Percentiles rank a stretch among this genome's conserved stretches.
Conservation (phyloP, 495 filamentous ascomycete genomes). For the Hypoxylon trugodes region DNA sequence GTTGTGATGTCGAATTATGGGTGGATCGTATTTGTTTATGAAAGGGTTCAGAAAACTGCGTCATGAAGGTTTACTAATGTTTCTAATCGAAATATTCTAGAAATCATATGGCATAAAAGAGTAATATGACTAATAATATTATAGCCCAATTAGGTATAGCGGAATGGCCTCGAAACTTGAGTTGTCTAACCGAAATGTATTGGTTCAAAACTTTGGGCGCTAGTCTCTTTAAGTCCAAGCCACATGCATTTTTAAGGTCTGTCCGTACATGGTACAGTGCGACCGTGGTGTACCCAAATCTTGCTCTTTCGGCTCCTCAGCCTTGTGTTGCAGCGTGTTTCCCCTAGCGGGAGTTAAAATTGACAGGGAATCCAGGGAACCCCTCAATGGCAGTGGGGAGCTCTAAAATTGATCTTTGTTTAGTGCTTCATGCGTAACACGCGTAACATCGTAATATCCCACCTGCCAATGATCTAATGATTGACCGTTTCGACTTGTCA, state of each 20-base stretch:
- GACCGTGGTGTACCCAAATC: slow-evolving; percentile 1
- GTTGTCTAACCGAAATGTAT: not conserved
- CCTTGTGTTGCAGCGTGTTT: slow-evolving; percentile 21
- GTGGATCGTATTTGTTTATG: not conserved
- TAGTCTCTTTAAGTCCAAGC: slow-evolving; percentile 2
- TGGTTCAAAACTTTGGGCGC: not conserved
- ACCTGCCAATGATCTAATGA: slow-evolving; percentile 14
- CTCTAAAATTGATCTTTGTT: slow-evolving; percentile 33
- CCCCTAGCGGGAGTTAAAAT: slow-evolving; percentile 20
- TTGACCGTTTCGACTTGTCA: slow-evolving; percentile 10
- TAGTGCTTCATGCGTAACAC: slow-evolving; percentile 36
- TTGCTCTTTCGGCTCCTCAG: slow-evolving; percentile 12
- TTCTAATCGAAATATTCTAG: slow-evolving; percentile 26
- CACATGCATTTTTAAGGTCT: no score
- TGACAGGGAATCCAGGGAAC: slow-evolving; percentile 14
- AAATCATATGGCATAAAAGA: slow-evolving; percentile 23
- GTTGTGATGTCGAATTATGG: not conserved
- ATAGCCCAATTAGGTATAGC: not conserved
- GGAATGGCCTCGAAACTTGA: not conserved
- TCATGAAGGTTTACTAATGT: not conserved
- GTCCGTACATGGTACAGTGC: slow-evolving; percentile 23
- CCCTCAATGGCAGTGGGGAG: slow-evolving; percentile 18
- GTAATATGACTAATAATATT: slow-evolving; percentile 12
- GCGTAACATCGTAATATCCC: not conserved
- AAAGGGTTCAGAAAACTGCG: slow-evolving; percentile 11